Conservation (phyloP, 768 basidiomycete species). For the Termitomyces sp. region DNA sequence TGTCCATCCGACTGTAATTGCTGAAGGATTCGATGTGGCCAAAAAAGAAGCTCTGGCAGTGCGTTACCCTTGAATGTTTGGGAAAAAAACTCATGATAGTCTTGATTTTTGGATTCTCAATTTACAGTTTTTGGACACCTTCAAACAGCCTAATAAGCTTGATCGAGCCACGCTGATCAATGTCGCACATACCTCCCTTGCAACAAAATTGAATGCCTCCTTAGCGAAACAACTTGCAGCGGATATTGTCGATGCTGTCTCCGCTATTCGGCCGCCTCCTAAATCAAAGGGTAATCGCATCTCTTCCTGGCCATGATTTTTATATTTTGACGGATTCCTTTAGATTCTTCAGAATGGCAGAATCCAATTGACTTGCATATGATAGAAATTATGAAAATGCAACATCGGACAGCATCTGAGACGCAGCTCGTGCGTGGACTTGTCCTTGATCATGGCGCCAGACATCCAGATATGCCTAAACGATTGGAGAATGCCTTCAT, state of each 20-base stretch:
- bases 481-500: slow-evolving; percentile 95
- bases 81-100: background rate
- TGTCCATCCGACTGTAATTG: slow-evolving; percentile 95
- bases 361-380: slow-evolving; percentile 98
- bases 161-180: slow-evolving; percentile 91
- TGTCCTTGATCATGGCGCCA: slow-evolving; percentile 94
- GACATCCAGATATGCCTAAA: slow-evolving; percentile 99
- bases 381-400: slow-evolving; percentile 99
- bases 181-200: slow-evolving; percentile 92
- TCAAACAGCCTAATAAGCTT: slow-evolving; percentile 71
- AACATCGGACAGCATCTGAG: slow-evolving; percentile 96
- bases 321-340: slow-evolving; percentile 13
- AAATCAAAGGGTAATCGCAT: slow-evolving; percentile 48
- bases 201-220: slow-evolving; percentile 82
- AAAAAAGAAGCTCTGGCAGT: slow-evolving; percentile 92
- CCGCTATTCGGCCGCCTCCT: slow-evolving; percentile 73
- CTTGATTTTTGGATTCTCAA: slow-evolving; percentile 3
- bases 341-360: slow-evolving; percentile 55
- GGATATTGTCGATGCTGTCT: slow-evolving; percentile 93
- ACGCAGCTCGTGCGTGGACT: slow-evolving; percentile 94
- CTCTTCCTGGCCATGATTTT: slow-evolving; percentile 6
- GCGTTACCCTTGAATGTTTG: slow-evolving; percentile 25
- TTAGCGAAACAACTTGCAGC: slow-evolving; percentile 87
- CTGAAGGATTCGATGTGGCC: slow-evolving; percentile 92
- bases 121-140: slow-evolving; percentile 86